Base-by-base conservation (phyloP, 2,329 filamentous ascomycete genomes). In the Apiospora malaysiana region DNA sequence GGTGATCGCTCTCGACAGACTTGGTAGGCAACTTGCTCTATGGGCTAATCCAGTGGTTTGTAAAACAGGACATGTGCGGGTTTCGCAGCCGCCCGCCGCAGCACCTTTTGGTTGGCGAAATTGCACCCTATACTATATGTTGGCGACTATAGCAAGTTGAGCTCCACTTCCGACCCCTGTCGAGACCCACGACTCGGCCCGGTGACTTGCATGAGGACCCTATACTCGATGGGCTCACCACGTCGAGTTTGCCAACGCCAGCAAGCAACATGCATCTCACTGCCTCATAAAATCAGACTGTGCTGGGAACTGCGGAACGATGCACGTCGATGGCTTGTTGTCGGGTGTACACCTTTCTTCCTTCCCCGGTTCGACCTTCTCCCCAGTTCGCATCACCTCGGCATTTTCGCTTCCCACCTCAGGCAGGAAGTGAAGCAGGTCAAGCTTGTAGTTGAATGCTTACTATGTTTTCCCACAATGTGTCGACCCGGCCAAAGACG, bases 151-250 rank as follows among this genome's bases (percentile, higher is more conserved):
- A 63, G n/a, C 37, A 18, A 9, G 5, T 32, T 32, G 56, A 63
- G 56, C 56, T 63, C 56, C 56, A 63, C 56, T 63, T 9, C 8
- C 18, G 4, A 63, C 56, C 56, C 56, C 32, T 63, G 51, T 59
- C 56, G 27, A 40, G 56, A 63, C 56, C 56, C 56, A 63, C 56
- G 56, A 63, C 56, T 63, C 56, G 56, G 56, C 56, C 56, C 56
- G 56, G 56, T 63, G 32, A 23, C 56, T 23, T 63, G 56, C 56
- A 63, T 63, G 18, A 37, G 21, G 56, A 63, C 56, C 56, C 32
- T 63, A 63, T 63, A 63, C 56, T 59, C 27, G 16, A 9, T 6
- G 16, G 27, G 27, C 27, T 21, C 16, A 59, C 51, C 51, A 21
- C 9, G 16, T 32, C 32, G 32, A 32, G 32, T 6, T 32, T 32